Evolutionary conservation across 306 rosid species (phyloP), one percentile per base, ranked within the genome.

Genomic region (Macrotyloma uniflorum): DNA sequence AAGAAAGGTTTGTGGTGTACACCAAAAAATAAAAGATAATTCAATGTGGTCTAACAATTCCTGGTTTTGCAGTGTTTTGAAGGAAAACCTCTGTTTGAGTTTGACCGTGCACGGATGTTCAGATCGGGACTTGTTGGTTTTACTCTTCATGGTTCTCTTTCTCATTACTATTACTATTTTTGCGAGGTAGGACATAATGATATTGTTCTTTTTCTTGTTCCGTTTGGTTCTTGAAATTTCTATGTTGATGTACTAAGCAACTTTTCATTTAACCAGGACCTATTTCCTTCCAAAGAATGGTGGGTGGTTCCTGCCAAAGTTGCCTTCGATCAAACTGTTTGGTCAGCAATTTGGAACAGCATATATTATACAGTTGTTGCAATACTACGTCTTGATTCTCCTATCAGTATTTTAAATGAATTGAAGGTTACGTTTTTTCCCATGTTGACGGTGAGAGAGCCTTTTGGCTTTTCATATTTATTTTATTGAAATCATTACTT

Each of bases 301-400:
- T 92, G 98, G 98, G 97, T 92, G 46, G 97, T 95, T 87, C 98
- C 97, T 82, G 98, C 68, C 49, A 92, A 92, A 89, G 98, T 95
- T 72, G 88, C 72, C 38, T 92, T 92, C 3, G 98, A 95, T 67
- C 98, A 95, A 88, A 95, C 98, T 2, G 87, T 78, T 55, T 95
- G 98, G 98, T 82, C 98, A 15, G 98, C 98, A 14, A 47, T 89
- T 83, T 95, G 98, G 98, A 95, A 95, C 89, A 92, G 97, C 90
- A 87, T 95, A 77, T 95, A 95, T 77, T 95, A 78, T 79, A 83
- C 83, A 0, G 93, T 75, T 69, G 85, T 95, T 70, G 98, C 92
- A 47, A 18, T 95, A 59, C 74, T 95, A 77, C 98, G 98, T 64
- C 40, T 88, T 45, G 98, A 95, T 38, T 87, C 97, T 24, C 98